Percentiles rank a stretch among this genome's conserved stretches.
These are phyloP conservation scores for Ogataea philodendri DNA, from an alignment of 805 yeast genomes.

Conservation along the genomic window DNA sequence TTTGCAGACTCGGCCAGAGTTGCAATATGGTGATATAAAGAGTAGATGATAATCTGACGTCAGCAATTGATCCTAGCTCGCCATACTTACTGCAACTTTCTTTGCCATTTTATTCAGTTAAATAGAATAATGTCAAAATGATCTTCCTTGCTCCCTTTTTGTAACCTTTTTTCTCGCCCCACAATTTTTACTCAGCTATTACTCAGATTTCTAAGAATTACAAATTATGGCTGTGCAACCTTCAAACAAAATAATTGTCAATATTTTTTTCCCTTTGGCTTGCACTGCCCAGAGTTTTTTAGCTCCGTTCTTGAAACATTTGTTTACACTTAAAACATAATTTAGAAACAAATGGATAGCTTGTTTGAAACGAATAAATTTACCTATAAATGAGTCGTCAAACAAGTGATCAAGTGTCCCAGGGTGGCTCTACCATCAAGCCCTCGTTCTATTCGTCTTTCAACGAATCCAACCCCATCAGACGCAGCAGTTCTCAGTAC, in stretches of 20 bases:
- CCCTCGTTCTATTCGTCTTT: constrained; percentile 21
- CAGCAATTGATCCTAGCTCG: neutral
- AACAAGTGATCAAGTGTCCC: neutral
- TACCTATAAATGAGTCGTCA: constrained; percentile 5
- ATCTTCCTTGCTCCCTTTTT: neutral
- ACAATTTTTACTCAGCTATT: neutral
- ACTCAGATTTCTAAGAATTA: no score
- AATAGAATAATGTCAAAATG: no score
- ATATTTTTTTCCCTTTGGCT: no score
- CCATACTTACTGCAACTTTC: constrained; percentile 25
- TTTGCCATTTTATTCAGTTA: constrained; percentile 13
- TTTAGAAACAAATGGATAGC: constrained; percentile 6
- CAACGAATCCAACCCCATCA: constrained; percentile 21
- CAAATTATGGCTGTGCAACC: constrained; percentile 11
- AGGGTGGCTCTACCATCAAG: constrained; percentile 9
- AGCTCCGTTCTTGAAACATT: constrained; percentile 10
- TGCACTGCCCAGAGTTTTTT: constrained; percentile 5
- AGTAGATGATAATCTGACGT: constrained; percentile 63
- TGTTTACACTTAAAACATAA: constrained; percentile 14
- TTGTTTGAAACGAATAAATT: constrained; percentile 11
- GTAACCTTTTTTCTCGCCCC: neutral
- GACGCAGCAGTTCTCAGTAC: constrained; percentile 22
- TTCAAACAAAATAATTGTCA: no score
- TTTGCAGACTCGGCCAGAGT: constrained; percentile 66
- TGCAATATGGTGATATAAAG: constrained; percentile 77